Evolutionary conservation across 306 rosid genomes (phyloP).

Genomic region (Lathyrus aphaca): DNA sequence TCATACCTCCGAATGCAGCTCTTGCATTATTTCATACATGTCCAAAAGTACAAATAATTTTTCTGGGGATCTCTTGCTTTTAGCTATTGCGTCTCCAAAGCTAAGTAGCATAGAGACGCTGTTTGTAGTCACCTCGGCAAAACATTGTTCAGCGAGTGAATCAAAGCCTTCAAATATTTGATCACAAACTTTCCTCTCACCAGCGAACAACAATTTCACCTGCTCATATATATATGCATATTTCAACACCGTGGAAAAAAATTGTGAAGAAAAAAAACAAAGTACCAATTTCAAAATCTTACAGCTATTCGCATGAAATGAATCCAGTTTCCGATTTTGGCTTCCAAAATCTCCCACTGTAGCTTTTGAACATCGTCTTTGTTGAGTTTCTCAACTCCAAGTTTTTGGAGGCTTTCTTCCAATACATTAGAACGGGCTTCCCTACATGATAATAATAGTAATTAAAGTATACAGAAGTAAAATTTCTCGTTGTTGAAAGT

Average conservation of each 20-base stretch:
- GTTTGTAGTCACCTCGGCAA: conserved; percentile 89
- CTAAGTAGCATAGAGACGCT: conserved; percentile 89
- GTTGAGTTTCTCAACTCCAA: conserved; percentile 96
- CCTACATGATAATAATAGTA: conserved; percentile 48
- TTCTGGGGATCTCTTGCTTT: conserved; percentile 95
- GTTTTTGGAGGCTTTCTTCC: conserved; percentile 89
- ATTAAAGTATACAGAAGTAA: conserved; percentile 11
- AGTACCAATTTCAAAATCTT: conserved; percentile 37
- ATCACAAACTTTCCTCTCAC: conserved; percentile 91
- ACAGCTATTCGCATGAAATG: conserved; percentile 99
- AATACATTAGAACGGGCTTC: conserved; percentile 81
- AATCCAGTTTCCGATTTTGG: conserved; percentile 98
- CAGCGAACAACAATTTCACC: conserved; percentile 95
- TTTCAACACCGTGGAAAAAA: conserved; percentile 1
- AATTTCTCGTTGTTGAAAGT: conserved; percentile 1
- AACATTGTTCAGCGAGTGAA: conserved; percentile 83
- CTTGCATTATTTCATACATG: conserved; percentile 97
- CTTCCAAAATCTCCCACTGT: conserved; percentile 98
- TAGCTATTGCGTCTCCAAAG: conserved; percentile 96
- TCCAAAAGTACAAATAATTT: conserved; percentile 94
- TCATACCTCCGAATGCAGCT: conserved; percentile 91
- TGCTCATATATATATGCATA: conserved; percentile 47
- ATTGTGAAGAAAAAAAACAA: neutral
- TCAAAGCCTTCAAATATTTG: conserved; percentile 88
- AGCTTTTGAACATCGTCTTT: conserved; percentile 96